Base-by-base conservation (phyloP, 805 yeast species). In the Maudiozyma turicensis region DNA sequence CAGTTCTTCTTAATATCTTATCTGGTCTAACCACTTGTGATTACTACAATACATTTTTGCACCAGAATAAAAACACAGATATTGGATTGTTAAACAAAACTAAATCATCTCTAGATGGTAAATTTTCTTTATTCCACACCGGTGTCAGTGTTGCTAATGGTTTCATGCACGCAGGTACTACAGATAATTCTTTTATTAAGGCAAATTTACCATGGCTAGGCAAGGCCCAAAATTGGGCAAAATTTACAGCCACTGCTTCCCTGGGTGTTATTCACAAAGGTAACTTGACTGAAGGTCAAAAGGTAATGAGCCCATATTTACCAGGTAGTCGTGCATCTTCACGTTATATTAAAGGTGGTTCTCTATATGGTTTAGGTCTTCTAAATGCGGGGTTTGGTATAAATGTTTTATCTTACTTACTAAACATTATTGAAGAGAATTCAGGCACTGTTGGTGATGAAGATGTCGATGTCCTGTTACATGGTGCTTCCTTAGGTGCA, bases 221-320 rank as follows among this genome's bases (percentile, higher is more conserved):
- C 42, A 87, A 89, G 69, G 97, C 99, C n/a, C 83, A 91, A 44
- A 89, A 91, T 68, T 93, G 99, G 99, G 89, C 97, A 6, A 93
- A 91, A 64, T 93, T 93, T 66, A 82, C 96, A 0, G 97, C 98
- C 2, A 91, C 98, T 11, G 98, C 98, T 8, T 97, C 98, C 11
- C 72, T 93, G 52, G 99, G 99, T 64, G 98, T 91, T 32, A 90
- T 93, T 57, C 98, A 93, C 66, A 86, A 84, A 62, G 98, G 99
- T 48, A 91, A 91, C 66, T 74, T 93, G 50, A 78, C 95, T 0
- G 95, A 89, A 64, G 99, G 98, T 48, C 81, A 82, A 63, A 78
- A 82, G 54, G 80, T 91, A 46, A 76, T 93, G 64, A 83, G 84
- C 56, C 98, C 98, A 20, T 93, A 93, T 63, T 75, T 93, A 52